Evolutionary conservation across 495 filamentous ascomycete genomes (phyloP), one percentile per base, ranked within the genome.

Genomic region (Talaromyces proteolyticus): DNA sequence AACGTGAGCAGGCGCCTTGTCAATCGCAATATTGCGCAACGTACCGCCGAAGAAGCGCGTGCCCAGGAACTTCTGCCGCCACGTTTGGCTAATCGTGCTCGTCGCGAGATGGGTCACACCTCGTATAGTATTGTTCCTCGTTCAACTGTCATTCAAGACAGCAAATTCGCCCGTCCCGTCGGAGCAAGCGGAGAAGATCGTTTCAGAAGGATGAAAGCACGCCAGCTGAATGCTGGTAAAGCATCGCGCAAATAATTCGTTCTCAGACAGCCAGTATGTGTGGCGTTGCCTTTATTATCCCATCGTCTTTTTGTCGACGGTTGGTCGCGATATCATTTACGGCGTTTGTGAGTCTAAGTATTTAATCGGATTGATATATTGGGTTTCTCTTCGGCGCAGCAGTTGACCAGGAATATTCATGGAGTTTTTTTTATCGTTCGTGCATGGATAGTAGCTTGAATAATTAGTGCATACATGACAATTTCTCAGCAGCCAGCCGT

Each of bases 91-190:
- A 93, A 91, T 62, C 81, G 88, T 53, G 91, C 90, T 18, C 75
- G 81, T 19, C 74, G 85, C 44, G 80, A 87, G 20, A 79, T 78
- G 37, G 74, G 81, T n/a, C 79, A 84, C 25, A 80, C 84, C 34
- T 91, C 81, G 53, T 96, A 96, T 62, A 88, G 82, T 1, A 76
- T 95, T 55, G 91, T 87, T 26, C 91, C 91, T 14, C 77, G 72
- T 56, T 81, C 74, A 55, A 80, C 73, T 26, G 61, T 75, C 34
- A 64, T 78, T 23, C 67, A 68, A 23, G 68, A 75, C 39, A 74
- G 72, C 49, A 69, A 69, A 42, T 78, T 74, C 57, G 70, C 74
- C 40, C 78, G 81, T 55, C 86, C 86, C 4, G 69, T 89, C 59
- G 89, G 88, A 23, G 77, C 83, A 37, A 79, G 79, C 52, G 87